A percentile compares a stretch with the other conserved stretches of the same genome.
Conservation (phyloP, 495 filamentous ascomycete genomes). For the Chaetomium cochliodes region DNA sequence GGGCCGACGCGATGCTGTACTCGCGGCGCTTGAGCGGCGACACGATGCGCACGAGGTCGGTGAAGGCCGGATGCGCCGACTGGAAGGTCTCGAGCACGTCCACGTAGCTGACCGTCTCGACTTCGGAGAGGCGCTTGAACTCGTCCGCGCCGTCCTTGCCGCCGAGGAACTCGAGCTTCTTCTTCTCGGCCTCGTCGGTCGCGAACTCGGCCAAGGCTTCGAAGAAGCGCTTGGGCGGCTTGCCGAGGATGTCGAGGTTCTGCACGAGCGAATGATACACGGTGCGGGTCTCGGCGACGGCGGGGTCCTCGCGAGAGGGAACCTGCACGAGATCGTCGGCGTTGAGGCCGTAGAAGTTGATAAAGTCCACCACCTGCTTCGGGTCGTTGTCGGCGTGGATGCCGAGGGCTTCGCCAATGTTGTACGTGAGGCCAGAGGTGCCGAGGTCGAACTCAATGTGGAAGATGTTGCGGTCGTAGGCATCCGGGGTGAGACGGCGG, state of each 20-base stretch:
- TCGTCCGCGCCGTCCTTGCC: conserved; percentile 83
- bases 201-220: conserved; percentile 87
- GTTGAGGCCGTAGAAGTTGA: conserved; percentile 81
- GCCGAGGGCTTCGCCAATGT: conserved; percentile 97
- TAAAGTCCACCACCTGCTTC: conserved; percentile 76
- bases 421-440: conserved; percentile 84
- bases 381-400: conserved; percentile 93
- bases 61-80: conserved; percentile 85
- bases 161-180: conserved; percentile 70
- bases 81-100: conserved; percentile 85
- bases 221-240: conserved; percentile 96
- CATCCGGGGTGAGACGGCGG: conserved; percentile 78
- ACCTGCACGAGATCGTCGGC: conserved; percentile 83
- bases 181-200: conserved; percentile 75
- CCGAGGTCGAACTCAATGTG: conserved; percentile 98
- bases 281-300: conserved; percentile 80
- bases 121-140: conserved; percentile 91
- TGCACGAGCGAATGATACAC: conserved; percentile 90
- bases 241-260: conserved; percentile 95
- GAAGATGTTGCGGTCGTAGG: conserved; percentile 98
- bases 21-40: conserved; percentile 91
- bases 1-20: conserved; percentile 95
- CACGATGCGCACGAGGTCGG: conserved; percentile 87
- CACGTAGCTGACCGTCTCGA: conserved; percentile 89
- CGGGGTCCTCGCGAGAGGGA: conserved; percentile 76